Percentiles rank a stretch among this genome's conserved stretches.
Evolutionary conservation across 2,329 filamentous ascomycete species (phyloP).

Genomic region (Trichothecium sympodiale): DNA sequence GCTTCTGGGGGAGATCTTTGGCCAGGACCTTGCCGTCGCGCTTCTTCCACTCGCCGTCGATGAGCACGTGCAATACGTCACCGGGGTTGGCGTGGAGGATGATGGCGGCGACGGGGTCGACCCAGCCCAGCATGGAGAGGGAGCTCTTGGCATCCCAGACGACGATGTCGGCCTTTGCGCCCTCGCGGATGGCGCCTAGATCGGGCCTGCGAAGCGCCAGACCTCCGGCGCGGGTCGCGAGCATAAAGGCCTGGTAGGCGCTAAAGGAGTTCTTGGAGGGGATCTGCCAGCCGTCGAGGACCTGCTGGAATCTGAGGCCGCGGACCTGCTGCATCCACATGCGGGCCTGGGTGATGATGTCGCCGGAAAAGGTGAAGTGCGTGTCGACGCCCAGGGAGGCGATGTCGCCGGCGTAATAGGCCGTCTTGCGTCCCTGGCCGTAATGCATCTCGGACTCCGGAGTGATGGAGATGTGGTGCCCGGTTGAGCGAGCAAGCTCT

Average conservation of each 20-base stretch:
- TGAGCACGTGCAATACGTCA: conserved; percentile 38
- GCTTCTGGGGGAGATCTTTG: conserved; percentile 7
- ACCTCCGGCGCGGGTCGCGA: conserved; percentile 41
- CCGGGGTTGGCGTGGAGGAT: conserved; percentile 43
- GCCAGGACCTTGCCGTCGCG: conserved; percentile 25
- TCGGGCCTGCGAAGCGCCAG: conserved; percentile 38
- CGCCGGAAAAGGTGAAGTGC: conserved; percentile 36
- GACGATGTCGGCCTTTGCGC: conserved; percentile 43
- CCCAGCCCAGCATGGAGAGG: conserved; percentile 41
- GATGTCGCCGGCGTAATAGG: conserved; percentile 35
- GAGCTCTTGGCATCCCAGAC: conserved; percentile 37
- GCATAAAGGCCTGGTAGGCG: conserved; percentile 41
- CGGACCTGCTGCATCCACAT: conserved; percentile 38
- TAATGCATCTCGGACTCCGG: conserved; percentile 50
- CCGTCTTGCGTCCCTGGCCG: conserved; percentile 36
- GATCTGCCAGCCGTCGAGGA: conserved; percentile 28
- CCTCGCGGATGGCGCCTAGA: conserved; percentile 34
- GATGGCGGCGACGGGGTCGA: conserved; percentile 43
- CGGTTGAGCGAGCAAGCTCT: conserved; percentile 30
- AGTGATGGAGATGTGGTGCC: conserved; percentile 45
- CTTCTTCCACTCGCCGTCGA: conserved; percentile 38
- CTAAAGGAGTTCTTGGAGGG: conserved; percentile 39
- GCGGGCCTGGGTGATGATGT: conserved; percentile 38
- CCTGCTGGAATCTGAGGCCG: conserved; percentile 10
- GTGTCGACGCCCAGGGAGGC: conserved; percentile 42